A percentile compares a stretch with the other conserved stretches of the same genome.
phyloP scores from a whole-genome alignment of 129 eudicot species.

The Pseudognaphalium luteoalbum region DNA sequence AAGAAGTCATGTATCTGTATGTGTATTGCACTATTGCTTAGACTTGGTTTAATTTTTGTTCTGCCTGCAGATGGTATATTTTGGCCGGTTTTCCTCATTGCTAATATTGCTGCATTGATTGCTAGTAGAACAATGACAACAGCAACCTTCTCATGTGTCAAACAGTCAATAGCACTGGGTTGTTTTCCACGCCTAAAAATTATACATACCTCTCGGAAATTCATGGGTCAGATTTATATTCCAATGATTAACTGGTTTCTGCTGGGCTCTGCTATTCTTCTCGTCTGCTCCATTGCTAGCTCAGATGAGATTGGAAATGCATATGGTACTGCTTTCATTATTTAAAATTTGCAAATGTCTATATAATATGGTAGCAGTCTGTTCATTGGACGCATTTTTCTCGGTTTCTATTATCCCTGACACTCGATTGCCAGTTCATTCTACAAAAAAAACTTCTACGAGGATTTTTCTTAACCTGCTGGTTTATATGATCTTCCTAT shows the following conservation, averaged over 20 bases:
- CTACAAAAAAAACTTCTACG: conserved; percentile 1
- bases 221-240: conserved; percentile 96
- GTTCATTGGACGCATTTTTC: conserved; percentile 16
- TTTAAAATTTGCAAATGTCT: conserved; percentile 7
- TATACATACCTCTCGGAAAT: conserved; percentile 85
- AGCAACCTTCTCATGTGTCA: conserved; percentile 91
- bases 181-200: conserved; percentile 97
- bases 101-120: conserved; percentile 84
- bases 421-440: neutral
- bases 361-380: neutral
- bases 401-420: conserved; percentile 20
- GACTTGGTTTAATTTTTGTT: conserved; percentile 15
- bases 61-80: conserved; percentile 68
- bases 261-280: conserved; percentile 64
- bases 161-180: conserved; percentile 90
- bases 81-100: conserved; percentile 87
- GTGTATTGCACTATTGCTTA: conserved; percentile 24
- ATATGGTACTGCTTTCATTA: conserved; percentile 55
- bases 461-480: conserved; percentile 1
- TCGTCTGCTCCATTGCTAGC: conserved; percentile 73
- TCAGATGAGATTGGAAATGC: conserved; percentile 93
- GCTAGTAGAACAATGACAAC: conserved; percentile 95
- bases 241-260: conserved; percentile 95
- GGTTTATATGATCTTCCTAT: neutral
- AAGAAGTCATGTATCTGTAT: conserved; percentile 17